Evolutionary conservation across 2,329 filamentous ascomycete species (phyloP).

Genomic region (Microthyrium microscopicum): DNA sequence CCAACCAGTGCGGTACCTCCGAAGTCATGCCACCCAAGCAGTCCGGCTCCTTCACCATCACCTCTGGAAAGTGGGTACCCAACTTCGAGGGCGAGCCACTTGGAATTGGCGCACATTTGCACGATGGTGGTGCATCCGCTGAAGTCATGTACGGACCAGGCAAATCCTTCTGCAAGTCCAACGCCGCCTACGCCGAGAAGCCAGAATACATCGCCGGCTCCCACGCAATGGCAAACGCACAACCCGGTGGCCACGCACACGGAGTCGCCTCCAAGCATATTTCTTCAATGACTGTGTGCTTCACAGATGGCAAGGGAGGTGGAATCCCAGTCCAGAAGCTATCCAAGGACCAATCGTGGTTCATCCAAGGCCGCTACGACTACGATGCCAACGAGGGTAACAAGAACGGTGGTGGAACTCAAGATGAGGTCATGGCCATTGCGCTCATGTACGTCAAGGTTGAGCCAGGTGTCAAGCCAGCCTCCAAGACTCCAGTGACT

Average conservation of each 20-base stretch:
- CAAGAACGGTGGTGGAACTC: neutral
- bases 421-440: constrained; percentile 6
- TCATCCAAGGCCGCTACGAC: constrained; percentile 3
- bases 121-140: constrained; percentile 3
- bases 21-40: constrained; percentile 3
- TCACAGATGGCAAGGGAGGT: too few relatives aligned
- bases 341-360: constrained; percentile 1
- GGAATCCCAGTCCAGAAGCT: neutral
- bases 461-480: constrained; percentile 2
- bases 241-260: neutral
- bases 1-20: constrained; percentile 5
- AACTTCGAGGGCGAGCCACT: constrained; percentile 2
- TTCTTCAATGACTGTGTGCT: constrained; percentile 3
- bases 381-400: neutral
- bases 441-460: constrained; percentile 5
- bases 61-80: neutral
- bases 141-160: neutral
- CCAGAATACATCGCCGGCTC: neutral
- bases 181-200: neutral
- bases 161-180: neutral
- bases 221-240: constrained; percentile 2
- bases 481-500: too few relatives aligned
- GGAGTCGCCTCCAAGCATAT: constrained; percentile 2
- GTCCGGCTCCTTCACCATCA: neutral
- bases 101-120: constrained; percentile 5